Evolutionary conservation across 192 early-diverging fungal species (phyloP), one percentile per base, ranked within the genome.

Genomic region (Mycoemilia scoparia): DNA sequence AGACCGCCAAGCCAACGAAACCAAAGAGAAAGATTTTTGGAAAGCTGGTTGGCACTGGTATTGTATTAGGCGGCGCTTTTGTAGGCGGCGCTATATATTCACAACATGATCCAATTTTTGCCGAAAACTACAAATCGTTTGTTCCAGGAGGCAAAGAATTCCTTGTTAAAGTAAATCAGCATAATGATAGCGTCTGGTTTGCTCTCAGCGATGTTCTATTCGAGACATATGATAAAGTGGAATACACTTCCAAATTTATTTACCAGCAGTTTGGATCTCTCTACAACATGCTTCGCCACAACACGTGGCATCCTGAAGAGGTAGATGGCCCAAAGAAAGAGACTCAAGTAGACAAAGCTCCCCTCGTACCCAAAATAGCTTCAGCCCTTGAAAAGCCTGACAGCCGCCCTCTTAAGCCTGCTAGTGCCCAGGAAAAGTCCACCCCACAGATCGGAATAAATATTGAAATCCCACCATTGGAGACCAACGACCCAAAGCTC

Each of bases 101-200:
- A 25, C 38, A 49, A 22, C 46, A 60, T 20, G 57, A 60, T 36
- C 16, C 29, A 14, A 46, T 60, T n/a, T 76, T 83, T 45, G 67
- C 56, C 17, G 52, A 66, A 21, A 26, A 37, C 20, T 79, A 79
- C 36, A 66, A 62, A 18, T 46, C 56, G 12, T 55, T 64, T 38
- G 60, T 78, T 24, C 76, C 71, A 29, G 70, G 70, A 6, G 73
- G 56, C 26, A 39, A 57, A 21, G 46, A 52, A 32, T 49, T 68
- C 23, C 51, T 71, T 36, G 51, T 62, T 31, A 64, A 64, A 37
- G 57, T 66, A 16, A 49, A 60, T 21, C 51, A 68, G 38, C 41
- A 69, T 19, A 42, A 64, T 14, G 56, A 55, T 24, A 69, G 61
- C 41, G 43, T 61, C 15, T 32, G 42, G 9, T 46, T 58, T 45